Evolutionary conservation across 2,329 filamentous ascomycete genomes (phyloP), one percentile per base, ranked within the genome.

Genomic region (Herpotrichia juniperi): DNA sequence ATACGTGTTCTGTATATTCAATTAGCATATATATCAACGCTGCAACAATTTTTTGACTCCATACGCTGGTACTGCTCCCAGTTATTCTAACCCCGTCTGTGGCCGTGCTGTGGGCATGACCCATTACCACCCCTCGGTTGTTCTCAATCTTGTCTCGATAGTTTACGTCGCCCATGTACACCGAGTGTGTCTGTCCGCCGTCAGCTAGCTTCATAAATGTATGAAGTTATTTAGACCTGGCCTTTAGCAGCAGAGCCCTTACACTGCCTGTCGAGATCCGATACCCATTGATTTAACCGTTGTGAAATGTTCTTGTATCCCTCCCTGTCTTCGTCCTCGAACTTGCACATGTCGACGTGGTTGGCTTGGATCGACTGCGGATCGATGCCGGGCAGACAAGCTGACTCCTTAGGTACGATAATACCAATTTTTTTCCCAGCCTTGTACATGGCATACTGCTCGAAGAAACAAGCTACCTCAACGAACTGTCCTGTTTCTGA

Each of bases 381-480:
- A 32, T 53, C 39, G 32, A 56, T 51, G 11, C 53, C 53, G 4
- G 53, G 53, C 9, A 58, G 47, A 21, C 22, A 35, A 24, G 56
- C 53, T 21, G 42, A 56, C 32, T 53, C 53, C 43, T 53, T 56
- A 37, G 40, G 32, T 11, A 56, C 49, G 14, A 56, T 53, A 14
- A 48, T 39, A 11, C 50, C 53, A 42, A 56, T 50, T n/a, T 51
- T 50, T 19, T 50, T 53, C 34, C 37, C 42, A 35, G 17, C 28
- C 45, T 48, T 48, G 40, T 50, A 50, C 42, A 53, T 46, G 17
- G 53, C 24, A 43, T 56, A 47, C 39, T 50, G 47, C 46, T 58
- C 55, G 25, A 55, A 56, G 56, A 51, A 59, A 42, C 53, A 59
- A 28, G 53, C 53, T 31, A 59, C 48, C n/a, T 54, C 42, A 14